These are phyloP conservation scores for Pyropia haitanensis DNA, from an alignment of 23 red algal species.

Conservation along the genomic window DNA sequence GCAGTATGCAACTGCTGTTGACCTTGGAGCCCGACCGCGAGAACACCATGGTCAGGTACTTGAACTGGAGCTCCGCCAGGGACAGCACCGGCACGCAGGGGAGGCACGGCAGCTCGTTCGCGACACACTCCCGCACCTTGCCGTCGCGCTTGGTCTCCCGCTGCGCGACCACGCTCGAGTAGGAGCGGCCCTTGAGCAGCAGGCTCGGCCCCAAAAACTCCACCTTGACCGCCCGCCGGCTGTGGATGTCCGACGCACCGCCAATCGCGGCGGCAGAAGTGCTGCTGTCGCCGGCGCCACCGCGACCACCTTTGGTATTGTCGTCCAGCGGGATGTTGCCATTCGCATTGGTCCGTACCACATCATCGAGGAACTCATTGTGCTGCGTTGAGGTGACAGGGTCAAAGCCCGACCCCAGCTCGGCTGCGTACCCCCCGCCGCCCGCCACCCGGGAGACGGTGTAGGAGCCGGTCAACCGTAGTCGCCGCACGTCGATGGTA, in stretches of 20 bases:
- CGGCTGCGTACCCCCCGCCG: background rate
- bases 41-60: conserved; percentile 47
- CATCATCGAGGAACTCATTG: conserved; percentile 1
- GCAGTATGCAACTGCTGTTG: background rate
- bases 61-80: conserved; percentile 17
- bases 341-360: conserved; percentile 5
- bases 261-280: background rate
- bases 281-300: conserved; percentile 5
- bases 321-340: conserved; percentile 9
- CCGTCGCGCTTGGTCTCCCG: conserved; percentile 22
- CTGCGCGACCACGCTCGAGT: conserved; percentile 18
- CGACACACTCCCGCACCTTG: conserved; percentile 1
- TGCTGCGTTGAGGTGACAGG: background rate
- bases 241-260: conserved; percentile 4
- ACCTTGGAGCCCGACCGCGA: background rate
- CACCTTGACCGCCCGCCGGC: conserved; percentile 18
- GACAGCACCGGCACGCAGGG: conserved; percentile 13
- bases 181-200: conserved; percentile 28
- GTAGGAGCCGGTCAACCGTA: conserved; percentile 16
- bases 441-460: background rate
- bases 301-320: conserved; percentile 15
- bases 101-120: conserved; percentile 32
- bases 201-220: conserved; percentile 30
- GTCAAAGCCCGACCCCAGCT: background rate
- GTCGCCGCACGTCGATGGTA: conserved; percentile 27